phyloP scores from a whole-genome alignment of 805 yeast species.

The Myxozyma udenii region DNA sequence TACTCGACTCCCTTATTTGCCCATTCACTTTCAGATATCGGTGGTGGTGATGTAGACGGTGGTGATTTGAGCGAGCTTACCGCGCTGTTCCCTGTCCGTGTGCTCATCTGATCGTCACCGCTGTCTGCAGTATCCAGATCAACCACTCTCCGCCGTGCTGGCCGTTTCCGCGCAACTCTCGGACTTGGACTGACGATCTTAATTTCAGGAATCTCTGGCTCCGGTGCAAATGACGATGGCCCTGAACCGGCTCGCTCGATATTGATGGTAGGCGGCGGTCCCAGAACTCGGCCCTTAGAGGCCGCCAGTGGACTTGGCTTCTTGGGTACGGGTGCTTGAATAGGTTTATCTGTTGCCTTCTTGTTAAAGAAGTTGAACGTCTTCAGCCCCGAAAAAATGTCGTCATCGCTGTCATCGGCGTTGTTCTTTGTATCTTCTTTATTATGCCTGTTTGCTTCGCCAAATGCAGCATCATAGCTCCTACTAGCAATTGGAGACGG shows the following conservation, averaged over 20 bases:
- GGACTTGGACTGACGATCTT: slow-evolving; percentile 11
- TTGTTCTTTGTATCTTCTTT: neutral
- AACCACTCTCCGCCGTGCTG: slow-evolving; percentile 17
- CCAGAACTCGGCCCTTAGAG: neutral
- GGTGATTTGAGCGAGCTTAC: slow-evolving; percentile 16
- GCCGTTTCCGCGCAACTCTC: slow-evolving; percentile 2
- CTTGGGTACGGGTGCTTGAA: neutral
- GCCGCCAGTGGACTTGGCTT: neutral
- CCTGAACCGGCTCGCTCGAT: too few species aligned
- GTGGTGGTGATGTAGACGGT: slow-evolving; percentile 6
- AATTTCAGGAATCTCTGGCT: slow-evolving; percentile 8
- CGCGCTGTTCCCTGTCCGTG: slow-evolving; percentile 11
- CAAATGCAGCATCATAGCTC: neutral
- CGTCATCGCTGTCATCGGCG: slow-evolving; percentile 2
- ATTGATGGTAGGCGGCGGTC: neutral
- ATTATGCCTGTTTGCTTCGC: neutral
- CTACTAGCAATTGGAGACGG: slow-evolving; percentile 14
- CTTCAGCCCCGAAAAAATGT: slow-evolving; percentile 14
- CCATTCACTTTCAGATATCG: slow-evolving; percentile 18
- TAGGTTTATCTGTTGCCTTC: neutral
- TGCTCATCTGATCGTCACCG: slow-evolving; percentile 20
- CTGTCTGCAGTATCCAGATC: slow-evolving; percentile 18
- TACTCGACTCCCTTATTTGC: slow-evolving; percentile 37
- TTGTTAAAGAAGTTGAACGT: slow-evolving; percentile 12
- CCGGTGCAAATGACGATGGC: neutral